Conservation (phyloP, 2,329 filamentous ascomycete species). For the Fusarium miscanthi region DNA sequence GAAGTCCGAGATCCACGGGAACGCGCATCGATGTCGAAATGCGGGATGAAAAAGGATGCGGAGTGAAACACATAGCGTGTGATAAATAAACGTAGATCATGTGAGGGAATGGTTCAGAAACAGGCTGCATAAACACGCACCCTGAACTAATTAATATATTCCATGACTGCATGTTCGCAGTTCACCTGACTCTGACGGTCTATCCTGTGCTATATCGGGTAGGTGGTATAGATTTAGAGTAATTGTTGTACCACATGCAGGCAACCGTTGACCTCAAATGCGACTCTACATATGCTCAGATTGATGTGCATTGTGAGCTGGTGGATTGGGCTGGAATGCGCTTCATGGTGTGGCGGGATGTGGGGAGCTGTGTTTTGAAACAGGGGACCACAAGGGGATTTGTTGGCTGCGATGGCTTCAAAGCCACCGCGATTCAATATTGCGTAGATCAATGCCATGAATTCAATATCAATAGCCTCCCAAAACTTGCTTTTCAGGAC, state of each 20-base stretch:
- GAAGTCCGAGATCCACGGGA: constrained; percentile 22
- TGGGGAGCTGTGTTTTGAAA: constrained; percentile 26
- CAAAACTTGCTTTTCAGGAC: not conserved
- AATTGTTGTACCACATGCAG: constrained; percentile 6
- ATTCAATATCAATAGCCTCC: not conserved
- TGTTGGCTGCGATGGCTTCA: constrained; percentile 19
- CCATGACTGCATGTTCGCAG: not conserved
- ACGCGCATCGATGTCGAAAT: constrained; percentile 21
- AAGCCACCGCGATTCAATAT: not conserved
- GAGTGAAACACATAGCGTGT: constrained; percentile 20
- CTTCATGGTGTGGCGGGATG: constrained; percentile 9
- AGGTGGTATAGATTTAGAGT: not conserved
- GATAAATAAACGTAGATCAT: constrained; percentile 21
- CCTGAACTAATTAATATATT: constrained; percentile 16
- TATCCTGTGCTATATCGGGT: not conserved
- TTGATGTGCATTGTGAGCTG: not conserved
- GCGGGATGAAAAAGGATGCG: constrained; percentile 36
- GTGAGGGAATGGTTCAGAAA: constrained; percentile 13
- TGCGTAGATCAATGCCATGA: not conserved
- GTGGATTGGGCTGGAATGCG: constrained; percentile 4
- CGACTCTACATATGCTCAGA: not conserved
- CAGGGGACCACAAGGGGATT: constrained; percentile 11
- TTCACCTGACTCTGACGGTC: constrained; percentile 17
- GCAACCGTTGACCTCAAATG: not conserved
- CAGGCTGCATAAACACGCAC: constrained; percentile 18